Base-by-base conservation (phyloP, 192 early-diverging fungal species). In the Glomus cerebriforme region DNA sequence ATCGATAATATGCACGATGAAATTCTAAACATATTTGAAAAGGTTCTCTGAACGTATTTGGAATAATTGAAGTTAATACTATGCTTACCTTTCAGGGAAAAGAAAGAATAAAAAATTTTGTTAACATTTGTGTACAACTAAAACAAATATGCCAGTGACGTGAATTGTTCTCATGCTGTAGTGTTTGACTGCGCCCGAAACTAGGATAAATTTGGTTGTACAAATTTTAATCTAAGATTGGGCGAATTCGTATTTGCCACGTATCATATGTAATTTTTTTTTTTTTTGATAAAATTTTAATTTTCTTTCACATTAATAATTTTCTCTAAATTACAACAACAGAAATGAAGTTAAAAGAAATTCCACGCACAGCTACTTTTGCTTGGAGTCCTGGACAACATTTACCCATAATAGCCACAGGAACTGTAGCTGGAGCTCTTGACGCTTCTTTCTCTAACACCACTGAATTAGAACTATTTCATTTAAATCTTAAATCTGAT, bases 381-480 rank as follows among this genome's bases (percentile, higher is more conserved):
- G 94, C 95, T 19, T 98, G 98, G 98, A 92, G 91, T 22, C 93
- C 92, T 17, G 87, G 88, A 59, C 92, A 94, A 79, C 87, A 92
- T 37, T 79, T 89, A 37, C 85, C 92, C 32, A 86, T 97, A 47
- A 87, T 99, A 69, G 98, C 96, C 4, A 86, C 91, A 5, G 98
- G 96, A 68, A 97, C 98, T 13, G 95, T 95, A 26, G 95, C 98
- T 4, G 98, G 98, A 5, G 98, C 98, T 27, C 88, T 99, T 73
- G 98, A 99, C 86, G 96, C 95, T 47, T 92, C 93, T 19, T 99
- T 99, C 82, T 95, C 92, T 69, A 96, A 94, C 79, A 89, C 90
- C 22, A 91, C 97, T 7, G 90, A 92, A 82, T 88, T 99, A 47
- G 98, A 98, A 84, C 84, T 99, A 59, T 96, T 96, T 83, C 87